Conservation (phyloP, 306 rosid species). For the Prunus mongolica region DNA sequence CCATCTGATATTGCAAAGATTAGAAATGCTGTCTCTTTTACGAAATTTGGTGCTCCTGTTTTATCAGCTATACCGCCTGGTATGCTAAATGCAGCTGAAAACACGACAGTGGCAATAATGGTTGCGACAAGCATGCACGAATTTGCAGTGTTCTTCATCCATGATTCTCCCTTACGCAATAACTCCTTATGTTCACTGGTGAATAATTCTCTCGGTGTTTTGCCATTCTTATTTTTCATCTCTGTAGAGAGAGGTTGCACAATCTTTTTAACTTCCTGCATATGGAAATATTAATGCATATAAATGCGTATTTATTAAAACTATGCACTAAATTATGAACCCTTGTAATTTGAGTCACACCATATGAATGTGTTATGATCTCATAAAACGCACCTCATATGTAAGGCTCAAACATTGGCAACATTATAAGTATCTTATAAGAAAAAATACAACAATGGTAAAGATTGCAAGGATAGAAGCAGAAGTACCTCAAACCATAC, state of each 20-base stretch:
- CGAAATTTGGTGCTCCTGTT: not conserved
- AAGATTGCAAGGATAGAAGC: no score
- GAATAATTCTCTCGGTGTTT: constrained; percentile 43
- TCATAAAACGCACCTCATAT: no score
- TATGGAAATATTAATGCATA: no score
- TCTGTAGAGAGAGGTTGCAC: constrained; percentile 27
- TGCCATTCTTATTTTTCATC: constrained; percentile 1
- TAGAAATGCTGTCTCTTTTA: not conserved
- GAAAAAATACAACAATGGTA: no score
- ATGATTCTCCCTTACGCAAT: constrained; percentile 31
- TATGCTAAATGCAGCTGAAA: constrained; percentile 41
- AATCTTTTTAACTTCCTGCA: constrained; percentile 46
- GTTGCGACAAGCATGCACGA: constrained; percentile 53
- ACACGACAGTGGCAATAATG: constrained; percentile 43
- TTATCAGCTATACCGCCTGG: constrained; percentile 39
- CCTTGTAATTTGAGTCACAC: no score
- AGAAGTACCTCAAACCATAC: constrained; percentile 28
- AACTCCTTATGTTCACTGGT: constrained; percentile 24
- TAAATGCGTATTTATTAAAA: no score
- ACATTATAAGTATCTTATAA: no score
- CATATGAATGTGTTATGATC: no score
- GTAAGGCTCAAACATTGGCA: no score
- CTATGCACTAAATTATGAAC: no score
- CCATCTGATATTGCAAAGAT: constrained; percentile 39
- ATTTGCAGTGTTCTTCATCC: constrained; percentile 52